Conservation (phyloP, 2,329 filamentous ascomycete genomes). For the Trichoderma polysporum region DNA sequence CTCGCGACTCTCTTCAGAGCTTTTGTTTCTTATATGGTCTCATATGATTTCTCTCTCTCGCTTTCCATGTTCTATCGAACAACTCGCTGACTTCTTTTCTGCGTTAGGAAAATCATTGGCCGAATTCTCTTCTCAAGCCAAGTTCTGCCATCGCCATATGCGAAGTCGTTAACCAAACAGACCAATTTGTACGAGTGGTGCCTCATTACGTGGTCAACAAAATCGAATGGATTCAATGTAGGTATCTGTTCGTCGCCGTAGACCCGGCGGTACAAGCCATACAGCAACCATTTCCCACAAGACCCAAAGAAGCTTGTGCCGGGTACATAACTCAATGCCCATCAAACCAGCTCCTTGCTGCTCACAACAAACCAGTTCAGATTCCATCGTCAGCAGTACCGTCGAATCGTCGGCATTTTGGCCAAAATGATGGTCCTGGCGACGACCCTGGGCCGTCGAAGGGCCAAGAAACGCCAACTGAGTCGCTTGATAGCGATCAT, state of each 20-base stretch:
- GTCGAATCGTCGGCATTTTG: not conserved
- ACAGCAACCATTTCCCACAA: conserved; percentile 21
- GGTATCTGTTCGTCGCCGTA: conserved; percentile 68
- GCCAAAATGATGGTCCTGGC: not conserved
- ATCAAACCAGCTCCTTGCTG: conserved; percentile 19
- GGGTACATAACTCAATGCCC: conserved; percentile 34
- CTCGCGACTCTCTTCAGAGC: too few species aligned
- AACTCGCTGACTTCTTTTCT: not conserved
- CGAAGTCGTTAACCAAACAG: conserved; percentile 76
- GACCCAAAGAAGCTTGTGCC: not conserved
- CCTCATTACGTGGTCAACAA: conserved; percentile 73
- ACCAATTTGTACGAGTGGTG: conserved; percentile 52
- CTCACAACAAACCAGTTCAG: not conserved
- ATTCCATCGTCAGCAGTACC: conserved; percentile 34
- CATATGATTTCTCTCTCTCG: too few species aligned
- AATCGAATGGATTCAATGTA: conserved; percentile 84
- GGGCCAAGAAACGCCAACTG: not conserved
- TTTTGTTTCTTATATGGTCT: not conserved
- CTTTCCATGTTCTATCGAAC: not conserved
- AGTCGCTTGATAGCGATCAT: conserved; percentile 11
- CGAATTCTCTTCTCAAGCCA: conserved; percentile 63
- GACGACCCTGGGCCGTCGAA: not conserved
- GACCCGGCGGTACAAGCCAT: conserved; percentile 17
- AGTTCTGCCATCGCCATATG: conserved; percentile 68
- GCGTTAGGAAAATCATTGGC: conserved; percentile 51